Base-by-base conservation (phyloP, 371 early-diverging fungal genomes). In the Mortierella sp. region DNA sequence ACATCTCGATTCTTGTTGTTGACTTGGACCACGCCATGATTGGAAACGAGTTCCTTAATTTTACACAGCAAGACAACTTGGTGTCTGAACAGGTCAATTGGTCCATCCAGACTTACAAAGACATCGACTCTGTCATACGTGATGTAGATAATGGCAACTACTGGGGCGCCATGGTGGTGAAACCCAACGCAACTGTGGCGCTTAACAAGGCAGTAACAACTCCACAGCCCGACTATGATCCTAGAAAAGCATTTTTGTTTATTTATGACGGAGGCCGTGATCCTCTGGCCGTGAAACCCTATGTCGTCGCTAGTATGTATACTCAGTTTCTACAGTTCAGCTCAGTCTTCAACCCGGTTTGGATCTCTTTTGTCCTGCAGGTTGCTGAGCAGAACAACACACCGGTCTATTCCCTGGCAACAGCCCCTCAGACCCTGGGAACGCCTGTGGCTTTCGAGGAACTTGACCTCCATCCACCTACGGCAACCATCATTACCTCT, bases 121-220 rank as follows among this genome's bases (percentile, higher is more conserved):
- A 65, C 36, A 13, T 8, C 21, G n/a, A 19, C n/a, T 71, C 33
- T 9, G 72, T 80, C 10, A 69, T 65, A 28, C 24, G 48, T 0
- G 81, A 80, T 33, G 81, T 75, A n/a, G 21, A 64, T 33, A 58
- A 57, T 32, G 80, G 80, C 13, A 50, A 48, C 8, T 80, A 60
- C 57, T 80, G 80, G 80, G 80, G 80, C 19, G 80, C 80, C 5
- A 75, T 80, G 11, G 80, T 80, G 1, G 61, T 80, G 22, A 71
- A 74, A 40, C 60, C 75, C 0, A 65, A 71, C 13, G 70, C 80
- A 9, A 74, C 80, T 7, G 40, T 3, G 53, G 72, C 0, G 24
- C 69, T 80, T 36, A 75, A 71, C 69, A 74, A 60, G 47, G 81
- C 72, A 0, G 63, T 75, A 32, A 58, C 81, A 16, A 41, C 15